Evolutionary conservation across 129 eudicot genomes (phyloP).

Genomic region (Rutidosis leptorrhynchoides): DNA sequence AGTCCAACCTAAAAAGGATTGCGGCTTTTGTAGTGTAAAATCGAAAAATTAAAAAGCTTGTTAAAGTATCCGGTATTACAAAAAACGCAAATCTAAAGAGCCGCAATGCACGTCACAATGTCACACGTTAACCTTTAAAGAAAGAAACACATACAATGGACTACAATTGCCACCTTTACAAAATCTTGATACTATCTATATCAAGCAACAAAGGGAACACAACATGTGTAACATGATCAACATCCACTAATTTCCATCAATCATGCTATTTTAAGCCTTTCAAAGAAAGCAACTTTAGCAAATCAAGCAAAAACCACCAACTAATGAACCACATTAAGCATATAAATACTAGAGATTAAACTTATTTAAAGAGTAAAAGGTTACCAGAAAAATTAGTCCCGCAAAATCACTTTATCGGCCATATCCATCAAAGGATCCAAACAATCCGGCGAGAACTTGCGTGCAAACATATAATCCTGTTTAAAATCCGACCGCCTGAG

Average conservation of each 20-base stretch:
- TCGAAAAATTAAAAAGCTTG: too few relatives aligned
- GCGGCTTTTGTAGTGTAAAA: slow-evolving; percentile 3
- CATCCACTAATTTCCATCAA: slow-evolving; percentile 2
- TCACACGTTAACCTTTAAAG: neutral
- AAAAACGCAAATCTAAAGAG: slow-evolving; percentile 7
- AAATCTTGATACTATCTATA: neutral
- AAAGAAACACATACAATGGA: neutral
- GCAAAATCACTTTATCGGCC: slow-evolving; percentile 59
- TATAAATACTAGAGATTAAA: slow-evolving; percentile 9
- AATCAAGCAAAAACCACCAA: too few relatives aligned
- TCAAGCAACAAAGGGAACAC: neutral
- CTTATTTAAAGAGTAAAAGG: neutral
- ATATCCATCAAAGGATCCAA: slow-evolving; percentile 65
- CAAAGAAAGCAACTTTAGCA: too few relatives aligned
- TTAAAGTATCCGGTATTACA: too few relatives aligned
- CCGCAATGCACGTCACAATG: neutral
- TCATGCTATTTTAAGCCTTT: too few relatives aligned
- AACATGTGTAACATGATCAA: too few relatives aligned
- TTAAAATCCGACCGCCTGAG: slow-evolving; percentile 58
- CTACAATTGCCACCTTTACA: neutral
- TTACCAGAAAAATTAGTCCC: slow-evolving; percentile 45
- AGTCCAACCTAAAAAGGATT: neutral
- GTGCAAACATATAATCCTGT: slow-evolving; percentile 64
- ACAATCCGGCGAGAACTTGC: slow-evolving; percentile 81
- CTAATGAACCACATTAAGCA: slow-evolving; percentile 13